These are phyloP conservation scores for Phialemoniopsis sp. DNA, from an alignment of 2,329 filamentous ascomycete species.

Conservation along the genomic window DNA sequence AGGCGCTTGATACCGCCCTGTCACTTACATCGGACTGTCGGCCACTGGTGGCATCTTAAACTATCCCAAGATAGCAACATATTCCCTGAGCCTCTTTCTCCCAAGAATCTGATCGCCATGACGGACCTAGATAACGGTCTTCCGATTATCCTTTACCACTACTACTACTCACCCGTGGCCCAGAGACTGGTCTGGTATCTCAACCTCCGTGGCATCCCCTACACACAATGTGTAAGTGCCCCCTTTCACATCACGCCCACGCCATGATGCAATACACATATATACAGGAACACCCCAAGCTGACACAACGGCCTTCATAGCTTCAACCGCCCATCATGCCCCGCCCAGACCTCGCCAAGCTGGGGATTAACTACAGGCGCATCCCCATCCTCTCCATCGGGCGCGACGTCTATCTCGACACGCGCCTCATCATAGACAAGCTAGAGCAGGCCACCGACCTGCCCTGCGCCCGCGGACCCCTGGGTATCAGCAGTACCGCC, in stretches of 20 bases:
- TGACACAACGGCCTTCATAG: constrained; percentile 26
- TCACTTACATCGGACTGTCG: too few relatives aligned
- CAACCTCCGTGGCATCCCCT: constrained; percentile 59
- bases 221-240: constrained; percentile 60
- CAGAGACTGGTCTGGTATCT: constrained; percentile 64
- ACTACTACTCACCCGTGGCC: constrained; percentile 61
- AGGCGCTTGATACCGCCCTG: too few relatives aligned
- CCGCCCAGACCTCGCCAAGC: constrained; percentile 55
- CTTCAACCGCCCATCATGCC: constrained; percentile 63
- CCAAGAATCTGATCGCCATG: too few relatives aligned
- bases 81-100: too few relatives aligned
- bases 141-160: constrained; percentile 62
- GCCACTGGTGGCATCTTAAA: too few relatives aligned
- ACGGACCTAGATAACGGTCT: constrained; percentile 1
- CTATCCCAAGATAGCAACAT: too few relatives aligned
- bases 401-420: constrained; percentile 65
- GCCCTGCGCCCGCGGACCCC: constrained; percentile 18
- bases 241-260: neutral
- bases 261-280: neutral
- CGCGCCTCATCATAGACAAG: constrained; percentile 61
- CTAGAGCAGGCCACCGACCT: constrained; percentile 54
- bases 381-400: constrained; percentile 67
- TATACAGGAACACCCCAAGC: neutral
- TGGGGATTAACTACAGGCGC: constrained; percentile 64
- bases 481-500: constrained; percentile 20